A percentile compares a stretch with the other conserved stretches of the same genome.
Conservation (phyloP, 2,329 filamentous ascomycete species). For the Pestalotiopsis sp. region DNA sequence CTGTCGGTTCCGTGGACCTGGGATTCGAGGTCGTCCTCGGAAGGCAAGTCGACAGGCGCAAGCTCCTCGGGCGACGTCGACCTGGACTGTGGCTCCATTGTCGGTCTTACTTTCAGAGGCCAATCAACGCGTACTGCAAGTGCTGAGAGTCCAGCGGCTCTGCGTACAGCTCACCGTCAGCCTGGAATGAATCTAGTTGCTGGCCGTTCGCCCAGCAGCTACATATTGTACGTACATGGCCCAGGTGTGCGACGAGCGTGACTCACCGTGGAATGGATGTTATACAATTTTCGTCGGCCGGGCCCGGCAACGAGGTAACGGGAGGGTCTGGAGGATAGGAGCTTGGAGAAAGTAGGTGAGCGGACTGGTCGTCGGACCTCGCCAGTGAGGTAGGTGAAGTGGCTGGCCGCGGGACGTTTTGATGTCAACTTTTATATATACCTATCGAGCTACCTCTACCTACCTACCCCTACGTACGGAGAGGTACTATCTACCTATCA, state of each 20-base stretch:
- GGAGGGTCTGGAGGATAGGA: neutral
- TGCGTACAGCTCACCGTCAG: neutral
- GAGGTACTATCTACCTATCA: neutral
- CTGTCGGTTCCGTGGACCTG: slow-evolving; percentile 34
- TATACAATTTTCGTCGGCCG: neutral
- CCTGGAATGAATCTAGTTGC: neutral
- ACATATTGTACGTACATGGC: neutral
- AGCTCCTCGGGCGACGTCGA: slow-evolving; percentile 37
- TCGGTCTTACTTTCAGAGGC: neutral
- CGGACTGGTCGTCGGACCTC: neutral
- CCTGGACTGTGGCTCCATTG: slow-evolving; percentile 29
- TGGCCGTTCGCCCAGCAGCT: neutral
- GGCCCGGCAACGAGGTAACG: neutral
- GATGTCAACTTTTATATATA: neutral
- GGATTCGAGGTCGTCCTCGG: slow-evolving; percentile 37
- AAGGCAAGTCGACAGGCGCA: slow-evolving; percentile 34
- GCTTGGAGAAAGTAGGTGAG: neutral
- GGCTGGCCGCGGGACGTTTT: neutral
- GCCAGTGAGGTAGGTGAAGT: neutral
- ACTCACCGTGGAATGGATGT: neutral
- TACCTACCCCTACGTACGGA: neutral
- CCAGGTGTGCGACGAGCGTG: neutral
- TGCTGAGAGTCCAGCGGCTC: neutral
- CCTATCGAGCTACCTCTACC: neutral
- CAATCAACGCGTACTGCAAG: neutral